Conservation (phyloP, 345 rosid genomes). For the Noccaea bulbosa region DNA sequence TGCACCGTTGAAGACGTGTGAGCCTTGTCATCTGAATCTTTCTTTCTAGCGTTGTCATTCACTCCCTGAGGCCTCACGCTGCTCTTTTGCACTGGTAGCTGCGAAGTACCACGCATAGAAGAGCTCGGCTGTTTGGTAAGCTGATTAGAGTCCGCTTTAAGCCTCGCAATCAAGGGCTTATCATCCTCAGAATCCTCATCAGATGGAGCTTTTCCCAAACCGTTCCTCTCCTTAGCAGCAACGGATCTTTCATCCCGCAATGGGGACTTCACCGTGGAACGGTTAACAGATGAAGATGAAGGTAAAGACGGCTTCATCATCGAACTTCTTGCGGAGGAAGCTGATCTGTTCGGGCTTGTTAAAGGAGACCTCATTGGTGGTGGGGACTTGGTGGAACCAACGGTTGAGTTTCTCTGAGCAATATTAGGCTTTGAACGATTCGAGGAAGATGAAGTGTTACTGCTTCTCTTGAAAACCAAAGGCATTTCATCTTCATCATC, state of each 20-base stretch:
- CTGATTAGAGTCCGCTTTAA: constrained; percentile 39
- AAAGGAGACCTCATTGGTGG: constrained; percentile 40
- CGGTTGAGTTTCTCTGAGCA: constrained; percentile 2
- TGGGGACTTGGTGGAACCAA: constrained; percentile 38
- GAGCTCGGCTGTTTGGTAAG: constrained; percentile 31
- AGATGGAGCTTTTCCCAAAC: constrained; percentile 37
- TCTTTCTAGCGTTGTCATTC: constrained; percentile 25
- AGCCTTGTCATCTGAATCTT: constrained; percentile 20
- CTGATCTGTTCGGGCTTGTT: constrained; percentile 37
- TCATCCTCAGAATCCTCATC: constrained; percentile 79
- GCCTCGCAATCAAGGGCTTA: constrained; percentile 69
- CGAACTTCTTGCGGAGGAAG: constrained; percentile 34
- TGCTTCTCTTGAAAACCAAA: constrained; percentile 64
- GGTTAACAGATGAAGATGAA: constrained; percentile 34
- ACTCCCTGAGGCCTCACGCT: constrained; percentile 35
- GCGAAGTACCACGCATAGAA: constrained; percentile 24
- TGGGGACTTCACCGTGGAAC: constrained; percentile 34
- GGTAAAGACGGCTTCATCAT: constrained; percentile 33
- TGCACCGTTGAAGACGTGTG: constrained; percentile 12
- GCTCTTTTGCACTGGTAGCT: constrained; percentile 24
- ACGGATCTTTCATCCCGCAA: constrained; percentile 28
- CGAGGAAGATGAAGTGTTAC: constrained; percentile 32
- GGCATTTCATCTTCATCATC: constrained; percentile 59
- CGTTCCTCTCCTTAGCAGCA: constrained; percentile 55
- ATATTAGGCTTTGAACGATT: constrained; percentile 30